Base-by-base conservation (phyloP, 495 filamentous ascomycete genomes). In the Lophiotrema nucula region DNA sequence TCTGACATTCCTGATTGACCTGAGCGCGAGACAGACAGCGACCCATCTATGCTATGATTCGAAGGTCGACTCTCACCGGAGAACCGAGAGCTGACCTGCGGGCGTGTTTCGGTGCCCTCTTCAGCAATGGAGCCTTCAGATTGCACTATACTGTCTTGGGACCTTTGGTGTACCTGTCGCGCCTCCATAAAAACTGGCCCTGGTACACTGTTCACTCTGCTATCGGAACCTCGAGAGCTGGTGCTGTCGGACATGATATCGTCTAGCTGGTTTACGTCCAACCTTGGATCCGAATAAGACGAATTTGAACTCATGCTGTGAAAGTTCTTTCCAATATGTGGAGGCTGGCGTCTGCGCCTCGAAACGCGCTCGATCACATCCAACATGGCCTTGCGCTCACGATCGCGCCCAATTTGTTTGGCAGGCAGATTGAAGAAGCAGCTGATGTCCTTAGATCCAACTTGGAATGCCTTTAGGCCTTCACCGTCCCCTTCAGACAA, bases 351-450 rank as follows among this genome's bases (percentile, higher is more conserved):
- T 48, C 89, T 85, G 53, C 77, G 79, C 61, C 76, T 82, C 8
- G 84, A 79, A 22, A 88, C 83, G 44, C 82, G 83, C 51, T 92
- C 84, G 27, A 95, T 86, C 3, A 92, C 76, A 52, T 76, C 83
- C 4, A 91, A 71, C 11, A 95, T 81, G 53, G 77, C 79, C 18
- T 82, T 72, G 41, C 82, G 83, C 66, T 95, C 90, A 58, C 83
- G 74, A 48, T 83, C 78, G 53, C 90, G 81, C 16, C 91, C 90
- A 53, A 93, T 84, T 81, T 90, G 89, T n/a, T 73, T 71, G 1
- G 81, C 80, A 2, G 90, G 90, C 12, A 95, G 79, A 47, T 86
- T 85, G 69, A 95, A 96, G 64, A 90, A 91, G 1, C 88, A 91
- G 1, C 89, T 92, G 0, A 93, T 79, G 68, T 95, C 90, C 43